phyloP scores from a whole-genome alignment of 2,329 filamentous ascomycete genomes.

The Zymoseptoria crescenta region DNA sequence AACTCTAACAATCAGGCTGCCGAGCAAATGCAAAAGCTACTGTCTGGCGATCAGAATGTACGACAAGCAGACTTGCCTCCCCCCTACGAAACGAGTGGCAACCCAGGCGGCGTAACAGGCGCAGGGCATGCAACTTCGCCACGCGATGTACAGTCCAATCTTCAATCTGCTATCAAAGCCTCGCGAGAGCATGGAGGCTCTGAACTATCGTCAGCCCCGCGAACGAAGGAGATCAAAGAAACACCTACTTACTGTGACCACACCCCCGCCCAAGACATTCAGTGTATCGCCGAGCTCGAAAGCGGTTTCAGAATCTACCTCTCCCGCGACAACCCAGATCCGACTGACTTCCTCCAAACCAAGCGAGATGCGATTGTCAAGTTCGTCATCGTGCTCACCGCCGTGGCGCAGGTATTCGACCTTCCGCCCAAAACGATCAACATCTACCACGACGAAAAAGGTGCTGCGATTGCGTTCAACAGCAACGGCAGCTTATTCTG shows the following conservation, averaged over 20 bases:
- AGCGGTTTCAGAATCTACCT: conserved; percentile 70
- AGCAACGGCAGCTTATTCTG: conserved; percentile 80
- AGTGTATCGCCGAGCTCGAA: conserved; percentile 60
- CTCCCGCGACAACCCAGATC: conserved; percentile 45
- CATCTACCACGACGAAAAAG: conserved; percentile 75
- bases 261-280: conserved; percentile 64
- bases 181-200: conserved; percentile 70
- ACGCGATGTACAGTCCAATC: conserved; percentile 55
- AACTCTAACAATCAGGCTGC: conserved; percentile 38
- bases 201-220: conserved; percentile 63
- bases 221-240: conserved; percentile 68
- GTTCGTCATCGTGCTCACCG: conserved; percentile 62
- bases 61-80: conserved; percentile 22
- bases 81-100: conserved; percentile 23
- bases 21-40: conserved; percentile 23
- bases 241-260: conserved; percentile 76
- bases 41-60: conserved; percentile 8
- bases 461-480: conserved; percentile 89
- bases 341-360: conserved; percentile 51
- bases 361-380: conserved; percentile 57
- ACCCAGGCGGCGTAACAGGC: conserved; percentile 14
- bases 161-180: conserved; percentile 70
- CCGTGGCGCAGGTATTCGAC: conserved; percentile 64
- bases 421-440: conserved; percentile 64
- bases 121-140: conserved; percentile 34